Base-by-base conservation (phyloP, 2,329 filamentous ascomycete species). In the Aspergillus ibericus region DNA sequence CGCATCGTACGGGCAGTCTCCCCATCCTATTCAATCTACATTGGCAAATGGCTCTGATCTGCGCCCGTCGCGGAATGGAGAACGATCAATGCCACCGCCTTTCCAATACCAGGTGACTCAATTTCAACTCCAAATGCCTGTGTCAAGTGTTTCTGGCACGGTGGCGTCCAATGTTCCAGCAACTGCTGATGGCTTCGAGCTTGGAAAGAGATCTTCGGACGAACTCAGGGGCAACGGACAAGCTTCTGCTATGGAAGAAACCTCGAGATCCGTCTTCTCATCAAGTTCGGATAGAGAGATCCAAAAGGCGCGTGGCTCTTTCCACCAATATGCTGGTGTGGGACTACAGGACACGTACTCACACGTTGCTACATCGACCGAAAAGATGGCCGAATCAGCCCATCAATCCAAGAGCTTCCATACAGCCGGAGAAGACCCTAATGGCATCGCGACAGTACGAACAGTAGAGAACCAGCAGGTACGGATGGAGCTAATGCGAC, bases 401-500 rank as follows among this genome's bases (percentile, higher is more conserved):
- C 58, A 1, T 15, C 48, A 12, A 56, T 61, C 32, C 48, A 60
- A 13, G 22, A 58, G 4, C 46, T 56, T 32, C 22, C 29, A 18
- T 13, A 63, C 13, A 58, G 49, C 32, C 25, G 53, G 27, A 15
- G 16, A 54, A 25, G 51, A 18, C 9, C 25, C 63, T 34, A 59
- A 48, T 25, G 61, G 56, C 32, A 55, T 63, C 36, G 59, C 70
- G 20, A 65, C 63, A 20, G 65, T 71, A 32, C 25, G 64, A 20
- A 56, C 65, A 49, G 34, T 59, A 20, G 58, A 46, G 8, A 63
- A 61, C 15, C 53, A 65, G 9, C 65, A 64, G 29, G 57, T 66
- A 5, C 58, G 64, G 8, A 35, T 73, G n/a, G 63, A 61, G 1
- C 65, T 72, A 44, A 63, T 68, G 12, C 66, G 64, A 12, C 61